Evolutionary conservation across 495 filamentous ascomycete species (phyloP), one percentile per base, ranked within the genome.

Genomic region (Zalerion maritima): DNA sequence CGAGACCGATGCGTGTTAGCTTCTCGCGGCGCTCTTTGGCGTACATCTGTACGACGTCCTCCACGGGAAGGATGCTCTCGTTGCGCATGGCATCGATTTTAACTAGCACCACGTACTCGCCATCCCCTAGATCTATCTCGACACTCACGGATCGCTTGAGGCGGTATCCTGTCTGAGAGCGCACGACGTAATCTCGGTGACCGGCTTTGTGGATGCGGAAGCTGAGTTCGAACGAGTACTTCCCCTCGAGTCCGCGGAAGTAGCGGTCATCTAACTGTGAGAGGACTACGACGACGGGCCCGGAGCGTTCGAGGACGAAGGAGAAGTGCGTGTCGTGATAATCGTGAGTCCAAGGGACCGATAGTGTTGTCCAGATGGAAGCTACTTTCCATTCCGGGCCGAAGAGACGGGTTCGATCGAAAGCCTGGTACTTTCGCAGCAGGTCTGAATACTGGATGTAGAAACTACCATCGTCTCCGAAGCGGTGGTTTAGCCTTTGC

Each of bases 361-460:
- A 71, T 14, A 94, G 53, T 0, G 70, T 80, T 0, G 84, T 82
- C 87, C 87, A 94, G 30, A 79, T 72, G 32, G 81, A 78, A 0
- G 78, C 72, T 18, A 93, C 64, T 13, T 69, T 76, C 86, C 86
- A 94, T 14, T 77, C 70, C 0, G 66, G 57, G n/a, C 75, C 77
- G 37, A 94, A 93, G 0, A 94, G 67, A n/a, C 87, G 70, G 1
- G 85, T 94, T 14, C 84, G 75, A 40, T 89, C 78, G 28, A 94
- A 80, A 38, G 70, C 68, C 32, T 77, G 71, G 40, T 81, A 94
- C 43, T 86, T 82, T 25, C 73, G 71, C 5, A 94, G 65, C 14
- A 94, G 67, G 43, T 94, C 86, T 15, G 75, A 63, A 46, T 85
- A 92, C 20, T 63, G 60, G 33, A 73, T 73, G 68, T 69, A 73